These are phyloP conservation scores for Colletotrichum limetticola DNA, from an alignment of 2,329 filamentous ascomycete species.

Conservation along the genomic window DNA sequence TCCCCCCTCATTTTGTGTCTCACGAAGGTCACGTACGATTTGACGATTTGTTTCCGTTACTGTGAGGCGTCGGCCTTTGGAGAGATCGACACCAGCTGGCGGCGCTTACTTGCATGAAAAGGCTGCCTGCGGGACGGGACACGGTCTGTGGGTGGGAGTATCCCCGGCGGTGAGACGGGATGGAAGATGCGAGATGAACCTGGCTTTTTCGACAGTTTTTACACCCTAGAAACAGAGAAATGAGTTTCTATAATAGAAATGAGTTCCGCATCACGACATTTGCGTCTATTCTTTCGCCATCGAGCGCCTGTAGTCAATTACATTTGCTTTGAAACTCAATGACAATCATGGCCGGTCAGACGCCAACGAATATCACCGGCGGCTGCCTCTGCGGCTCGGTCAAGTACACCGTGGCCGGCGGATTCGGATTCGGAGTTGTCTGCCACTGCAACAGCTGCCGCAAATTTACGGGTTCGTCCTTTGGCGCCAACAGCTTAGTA, in stretches of 20 bases:
- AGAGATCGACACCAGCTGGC: background rate
- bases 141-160: background rate
- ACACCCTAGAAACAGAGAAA: background rate
- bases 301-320: background rate
- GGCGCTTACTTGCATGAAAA: background rate
- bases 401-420: background rate
- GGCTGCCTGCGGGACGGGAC: background rate
- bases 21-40: too few relatives aligned
- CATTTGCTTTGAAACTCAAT: background rate
- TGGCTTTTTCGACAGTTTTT: background rate
- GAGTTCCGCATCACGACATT: background rate
- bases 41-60: too few relatives aligned
- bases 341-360: background rate
- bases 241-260: background rate
- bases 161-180: background rate
- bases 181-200: background rate
- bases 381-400: constrained; percentile 4
- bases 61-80: too few relatives aligned
- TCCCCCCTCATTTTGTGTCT: background rate
- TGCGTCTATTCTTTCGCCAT: background rate
- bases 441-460: constrained; percentile 16
- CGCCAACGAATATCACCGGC: background rate
- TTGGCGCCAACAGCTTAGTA: constrained; percentile 8
- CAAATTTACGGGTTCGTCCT: constrained; percentile 1
- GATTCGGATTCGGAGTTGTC: background rate